Percentiles rank a stretch among this genome's conserved stretches.
Conservation (phyloP, 2,329 filamentous ascomycete genomes). For the Neofusicoccum sp. region DNA sequence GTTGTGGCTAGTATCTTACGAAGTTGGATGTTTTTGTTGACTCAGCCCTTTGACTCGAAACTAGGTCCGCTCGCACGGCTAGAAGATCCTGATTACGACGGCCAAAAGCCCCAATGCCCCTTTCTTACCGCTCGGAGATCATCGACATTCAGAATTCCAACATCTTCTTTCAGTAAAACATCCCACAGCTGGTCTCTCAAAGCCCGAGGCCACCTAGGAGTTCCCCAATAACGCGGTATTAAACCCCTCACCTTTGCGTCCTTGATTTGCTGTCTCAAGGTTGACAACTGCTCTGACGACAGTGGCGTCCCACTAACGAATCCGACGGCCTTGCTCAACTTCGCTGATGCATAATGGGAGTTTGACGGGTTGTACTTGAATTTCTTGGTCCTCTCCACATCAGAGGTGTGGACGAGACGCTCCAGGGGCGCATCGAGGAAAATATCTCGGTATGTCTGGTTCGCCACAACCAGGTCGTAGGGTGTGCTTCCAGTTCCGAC, state of each 20-base stretch:
- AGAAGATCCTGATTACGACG: background rate
- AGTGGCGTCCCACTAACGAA: constrained; percentile 19
- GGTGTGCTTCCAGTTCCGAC: constrained; percentile 66
- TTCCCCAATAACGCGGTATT: constrained; percentile 28
- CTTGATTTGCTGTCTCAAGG: constrained; percentile 25
- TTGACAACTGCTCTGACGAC: background rate
- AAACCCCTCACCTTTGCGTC: constrained; percentile 25
- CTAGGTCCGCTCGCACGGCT: background rate
- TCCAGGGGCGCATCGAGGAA: constrained; percentile 66
- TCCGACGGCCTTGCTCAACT: constrained; percentile 26
- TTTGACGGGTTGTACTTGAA: constrained; percentile 26
- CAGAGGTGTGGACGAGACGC: background rate
- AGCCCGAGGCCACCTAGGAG: constrained; percentile 27
- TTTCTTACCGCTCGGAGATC: constrained; percentile 15
- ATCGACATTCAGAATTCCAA: constrained; percentile 28
- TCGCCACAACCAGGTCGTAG: constrained; percentile 55
- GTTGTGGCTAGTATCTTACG: too few species aligned
- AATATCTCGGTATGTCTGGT: constrained; percentile 57
- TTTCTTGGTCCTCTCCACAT: constrained; percentile 28
- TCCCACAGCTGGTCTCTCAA: constrained; percentile 26
- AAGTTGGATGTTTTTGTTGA: too few species aligned
- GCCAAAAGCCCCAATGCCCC: background rate
- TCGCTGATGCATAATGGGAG: constrained; percentile 29
- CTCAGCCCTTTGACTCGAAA: background rate
- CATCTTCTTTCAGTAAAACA: constrained; percentile 22